Conservation (phyloP, 108 stramenopile genomes). For the Poteriospumella lacustris region DNA sequence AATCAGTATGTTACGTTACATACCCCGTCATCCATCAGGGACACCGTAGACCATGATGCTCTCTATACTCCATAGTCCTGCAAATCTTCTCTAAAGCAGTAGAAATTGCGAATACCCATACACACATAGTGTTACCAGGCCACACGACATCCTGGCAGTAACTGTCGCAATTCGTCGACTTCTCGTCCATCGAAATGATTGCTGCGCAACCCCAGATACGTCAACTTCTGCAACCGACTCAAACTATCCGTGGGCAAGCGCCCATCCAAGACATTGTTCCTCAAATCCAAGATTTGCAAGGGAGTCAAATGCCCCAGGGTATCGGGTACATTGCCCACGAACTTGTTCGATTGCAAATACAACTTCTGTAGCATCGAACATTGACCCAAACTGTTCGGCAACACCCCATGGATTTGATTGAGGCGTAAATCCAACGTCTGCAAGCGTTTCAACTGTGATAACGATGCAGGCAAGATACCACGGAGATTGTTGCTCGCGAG, state of each 20-base stretch:
- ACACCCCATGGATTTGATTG: neutral
- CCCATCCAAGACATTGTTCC: neutral
- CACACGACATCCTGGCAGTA: too few relatives aligned
- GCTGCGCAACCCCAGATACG: neutral
- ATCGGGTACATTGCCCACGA: neutral
- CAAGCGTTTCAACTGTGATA: neutral
- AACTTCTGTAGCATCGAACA: neutral
- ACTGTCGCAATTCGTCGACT: too few relatives aligned
- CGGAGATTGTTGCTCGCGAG: neutral
- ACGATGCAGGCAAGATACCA: neutral
- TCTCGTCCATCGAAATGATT: neutral
- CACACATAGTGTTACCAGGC: too few relatives aligned
- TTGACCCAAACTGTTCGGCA: neutral
- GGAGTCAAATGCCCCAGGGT: neutral
- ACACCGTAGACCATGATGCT: too few relatives aligned
- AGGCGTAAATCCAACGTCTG: neutral
- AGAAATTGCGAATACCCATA: too few relatives aligned
- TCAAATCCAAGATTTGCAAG: neutral
- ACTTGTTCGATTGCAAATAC: constrained; percentile 1
- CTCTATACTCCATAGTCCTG: too few relatives aligned
- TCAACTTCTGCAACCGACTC: neutral
- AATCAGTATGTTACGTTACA: too few relatives aligned
- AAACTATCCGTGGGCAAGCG: neutral
- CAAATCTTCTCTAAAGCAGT: too few relatives aligned
- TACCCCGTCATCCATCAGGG: too few relatives aligned